phyloP scores from a whole-genome alignment of 345 rosid species.

The Eucalyptus paniculata region DNA sequence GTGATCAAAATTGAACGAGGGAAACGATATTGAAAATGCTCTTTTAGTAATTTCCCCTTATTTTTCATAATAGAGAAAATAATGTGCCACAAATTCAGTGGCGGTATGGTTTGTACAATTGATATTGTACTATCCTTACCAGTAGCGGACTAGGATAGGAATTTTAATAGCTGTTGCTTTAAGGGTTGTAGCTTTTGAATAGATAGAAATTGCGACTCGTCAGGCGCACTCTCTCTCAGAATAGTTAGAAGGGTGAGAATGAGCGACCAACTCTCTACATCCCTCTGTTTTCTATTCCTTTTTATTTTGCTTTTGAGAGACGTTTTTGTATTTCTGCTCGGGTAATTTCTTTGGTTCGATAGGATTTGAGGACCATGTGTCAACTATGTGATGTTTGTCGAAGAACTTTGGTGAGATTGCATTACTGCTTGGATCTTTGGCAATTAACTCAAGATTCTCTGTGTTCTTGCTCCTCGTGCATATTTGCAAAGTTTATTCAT shows the following conservation, averaged over 20 bases:
- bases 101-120: not conserved
- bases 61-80: not conserved
- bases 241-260: not conserved
- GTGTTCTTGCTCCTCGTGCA: not conserved
- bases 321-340: not conserved
- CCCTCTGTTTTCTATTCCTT: not conserved
- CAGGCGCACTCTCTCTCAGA: not conserved
- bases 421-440: not conserved
- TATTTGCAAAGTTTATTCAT: not conserved
- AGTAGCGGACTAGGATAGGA: not conserved
- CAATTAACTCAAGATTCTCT: not conserved
- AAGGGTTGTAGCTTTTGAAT: not conserved
- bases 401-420: not conserved
- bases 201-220: not conserved
- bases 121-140: not conserved
- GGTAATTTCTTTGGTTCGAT: not conserved
- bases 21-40: not conserved
- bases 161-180: not conserved
- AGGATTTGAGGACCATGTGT: not conserved
- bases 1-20: not conserved
- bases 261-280: not conserved
- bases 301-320: too few relatives aligned
- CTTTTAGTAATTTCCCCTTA: not conserved
- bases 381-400: not conserved
- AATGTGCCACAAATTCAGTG: not conserved